Conservation (phyloP, 768 basidiomycete genomes). For the Termitomyces sp. region DNA sequence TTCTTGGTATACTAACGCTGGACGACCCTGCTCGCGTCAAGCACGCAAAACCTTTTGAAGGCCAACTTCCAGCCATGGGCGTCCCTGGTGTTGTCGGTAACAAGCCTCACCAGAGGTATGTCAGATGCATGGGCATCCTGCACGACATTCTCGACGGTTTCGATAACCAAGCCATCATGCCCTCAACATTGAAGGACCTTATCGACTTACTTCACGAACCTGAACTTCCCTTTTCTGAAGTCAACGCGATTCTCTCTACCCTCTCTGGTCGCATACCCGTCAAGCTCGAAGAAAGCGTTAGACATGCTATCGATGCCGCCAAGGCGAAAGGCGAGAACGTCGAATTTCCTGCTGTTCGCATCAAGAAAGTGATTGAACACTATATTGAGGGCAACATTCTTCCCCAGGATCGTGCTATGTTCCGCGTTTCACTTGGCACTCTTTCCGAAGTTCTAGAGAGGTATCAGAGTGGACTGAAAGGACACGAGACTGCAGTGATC, state of each 20-base stretch:
- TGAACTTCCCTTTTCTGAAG: constrained; percentile 87
- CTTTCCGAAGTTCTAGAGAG: constrained; percentile 76
- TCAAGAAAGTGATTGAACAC: constrained; percentile 85
- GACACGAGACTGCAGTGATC: constrained; percentile 78
- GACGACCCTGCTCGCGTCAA: constrained; percentile 96
- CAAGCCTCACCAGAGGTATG: constrained; percentile 86
- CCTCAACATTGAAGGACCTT: constrained; percentile 81
- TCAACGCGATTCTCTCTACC: constrained; percentile 77
- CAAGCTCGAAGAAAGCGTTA: constrained; percentile 86
- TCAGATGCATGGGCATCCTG: constrained; percentile 69
- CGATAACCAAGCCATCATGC: constrained; percentile 93
- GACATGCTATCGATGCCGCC: constrained; percentile 71
- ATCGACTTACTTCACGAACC: constrained; percentile 77
- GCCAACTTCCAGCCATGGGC: constrained; percentile 86
- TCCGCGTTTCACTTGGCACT: constrained; percentile 66
- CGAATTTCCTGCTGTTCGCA: constrained; percentile 88
- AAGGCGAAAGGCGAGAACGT: constrained; percentile 67
- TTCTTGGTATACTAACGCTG: constrained; percentile 93
- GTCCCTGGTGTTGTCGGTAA: constrained; percentile 80
- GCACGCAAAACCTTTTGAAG: constrained; percentile 98
- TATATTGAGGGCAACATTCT: constrained; percentile 79
- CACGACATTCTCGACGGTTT: constrained; percentile 94
- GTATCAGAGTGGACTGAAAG: constrained; percentile 80
- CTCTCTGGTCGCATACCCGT: constrained; percentile 91
- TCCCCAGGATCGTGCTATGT: constrained; percentile 76